Percentiles rank a stretch among this genome's conserved stretches.
Evolutionary conservation across 2,329 filamentous ascomycete species (phyloP).

Genomic region (Colletotrichum sp.): DNA sequence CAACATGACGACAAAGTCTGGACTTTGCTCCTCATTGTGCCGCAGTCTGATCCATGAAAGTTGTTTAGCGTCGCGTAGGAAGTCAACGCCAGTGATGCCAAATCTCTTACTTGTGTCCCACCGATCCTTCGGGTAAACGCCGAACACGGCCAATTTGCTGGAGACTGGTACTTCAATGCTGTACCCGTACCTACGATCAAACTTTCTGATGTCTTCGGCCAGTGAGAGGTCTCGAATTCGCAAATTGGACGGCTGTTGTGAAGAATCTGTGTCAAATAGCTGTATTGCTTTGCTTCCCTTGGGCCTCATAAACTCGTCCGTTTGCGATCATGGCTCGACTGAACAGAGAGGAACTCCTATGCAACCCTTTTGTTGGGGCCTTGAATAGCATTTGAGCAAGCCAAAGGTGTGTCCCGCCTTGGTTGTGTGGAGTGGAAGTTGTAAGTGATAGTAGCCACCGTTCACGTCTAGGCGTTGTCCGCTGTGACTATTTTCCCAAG

Average conservation of each 20-base stretch:
- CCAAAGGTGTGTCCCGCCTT: not conserved
- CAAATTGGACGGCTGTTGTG: not conserved
- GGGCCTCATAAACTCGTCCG: not conserved
- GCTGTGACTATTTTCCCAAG: not conserved
- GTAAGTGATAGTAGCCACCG: not conserved
- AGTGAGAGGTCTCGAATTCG: not conserved
- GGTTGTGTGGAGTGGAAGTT: not conserved
- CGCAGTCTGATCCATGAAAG: not conserved
- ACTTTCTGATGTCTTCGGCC: not conserved
- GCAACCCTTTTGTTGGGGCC: not conserved
- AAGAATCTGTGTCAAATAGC: not conserved
- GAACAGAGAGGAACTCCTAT: not conserved
- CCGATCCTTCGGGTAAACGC: not conserved
- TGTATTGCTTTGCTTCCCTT: not conserved
- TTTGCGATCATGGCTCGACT: not conserved
- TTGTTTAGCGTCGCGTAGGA: not conserved
- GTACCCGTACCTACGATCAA: not conserved
- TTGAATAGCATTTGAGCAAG: not conserved
- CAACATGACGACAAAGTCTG: not conserved
- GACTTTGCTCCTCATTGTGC: not conserved
- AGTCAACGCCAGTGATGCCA: not conserved
- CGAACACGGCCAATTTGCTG: not conserved
- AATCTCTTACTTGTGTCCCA: not conserved
- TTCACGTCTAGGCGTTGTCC: not conserved
- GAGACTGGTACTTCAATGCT: not conserved